Evolutionary conservation across 805 yeast genomes (phyloP).

Genomic region (Groenewaldozyma tartarivorans): DNA sequence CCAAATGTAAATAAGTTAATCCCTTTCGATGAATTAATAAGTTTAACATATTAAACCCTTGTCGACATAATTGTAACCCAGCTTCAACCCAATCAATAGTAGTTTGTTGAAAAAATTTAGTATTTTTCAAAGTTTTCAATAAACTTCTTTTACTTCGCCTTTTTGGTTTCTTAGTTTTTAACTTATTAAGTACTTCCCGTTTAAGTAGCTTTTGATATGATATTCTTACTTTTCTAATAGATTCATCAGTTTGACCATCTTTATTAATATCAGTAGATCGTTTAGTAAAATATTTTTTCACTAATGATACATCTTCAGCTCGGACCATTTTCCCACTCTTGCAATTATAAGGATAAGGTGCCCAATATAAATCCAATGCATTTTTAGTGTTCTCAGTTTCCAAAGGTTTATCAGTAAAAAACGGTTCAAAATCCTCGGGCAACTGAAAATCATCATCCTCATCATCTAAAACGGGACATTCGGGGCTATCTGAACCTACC

Average conservation of each 20-base stretch:
- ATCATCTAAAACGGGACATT: conserved; percentile 13
- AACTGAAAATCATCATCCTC: conserved; percentile 31
- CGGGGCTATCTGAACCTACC: neutral
- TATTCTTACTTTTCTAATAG: conserved; percentile 69
- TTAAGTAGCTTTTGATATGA: conserved; percentile 89
- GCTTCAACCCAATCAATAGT: conserved; percentile 98
- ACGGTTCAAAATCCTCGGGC: conserved; percentile 29
- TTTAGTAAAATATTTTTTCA: conserved; percentile 74
- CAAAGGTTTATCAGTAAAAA: conserved; percentile 35
- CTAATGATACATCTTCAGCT: conserved; percentile 82
- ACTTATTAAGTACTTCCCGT: conserved; percentile 57
- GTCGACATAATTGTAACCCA: conserved; percentile 85
- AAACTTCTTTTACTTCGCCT: conserved; percentile 47
- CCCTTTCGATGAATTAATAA: conserved; percentile 85
- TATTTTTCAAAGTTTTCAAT: conserved; percentile 55
- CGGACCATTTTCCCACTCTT: conserved; percentile 64
- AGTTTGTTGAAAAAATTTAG: conserved; percentile 86
- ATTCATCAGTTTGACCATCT: conserved; percentile 28
- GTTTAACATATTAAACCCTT: conserved; percentile 90
- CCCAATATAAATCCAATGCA: conserved; percentile 64
- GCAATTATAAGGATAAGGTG: conserved; percentile 78
- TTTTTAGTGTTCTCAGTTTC: conserved; percentile 36
- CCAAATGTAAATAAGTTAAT: conserved; percentile 82
- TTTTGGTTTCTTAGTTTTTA: conserved; percentile 41
- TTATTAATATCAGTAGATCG: conserved; percentile 35